Base-by-base conservation (phyloP, 2,329 filamentous ascomycete species). In the Cladophialophora chaetospira region DNA sequence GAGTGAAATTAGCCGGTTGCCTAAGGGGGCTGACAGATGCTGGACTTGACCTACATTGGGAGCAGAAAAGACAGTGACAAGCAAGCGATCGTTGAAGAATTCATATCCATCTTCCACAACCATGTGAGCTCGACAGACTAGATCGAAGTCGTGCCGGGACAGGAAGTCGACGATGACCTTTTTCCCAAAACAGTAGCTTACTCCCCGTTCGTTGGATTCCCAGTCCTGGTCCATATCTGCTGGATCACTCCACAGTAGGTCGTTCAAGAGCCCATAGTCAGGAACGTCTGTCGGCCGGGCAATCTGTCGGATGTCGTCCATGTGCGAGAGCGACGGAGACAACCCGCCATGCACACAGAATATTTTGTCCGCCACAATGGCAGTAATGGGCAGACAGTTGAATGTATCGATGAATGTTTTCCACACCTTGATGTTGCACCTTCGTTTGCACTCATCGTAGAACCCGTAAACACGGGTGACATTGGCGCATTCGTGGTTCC, bases 31-130 rank as follows among this genome's bases (percentile, higher is more conserved):
- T 8, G 17, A 31, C 4, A 29, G 15, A 3, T 5, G 9, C 5
- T 15, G 9, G 8, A 19, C 6, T 19, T 15, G 1, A 82, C 90
- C 82, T 79, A 96, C 91, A 69, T 99, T 99, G 23, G 94, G 94
- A 47, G 94, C 94, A 62, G 91, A 97, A 72, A 99, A 99, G 1
- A 99, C 93, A 2, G 94, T 99, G 43, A 99, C 94, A 58, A 99
- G 75, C 43, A 97, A 88, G 57, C 94, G 83, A 71, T 99, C 94
- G 61, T 89, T 96, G 73, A 97, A 99, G 74, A 99, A 99, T 69
- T 99, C 94, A 74, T 99, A 99, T 9, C 94, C 94, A 71, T 99
- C 94, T 73, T 99, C 94, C 19, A 99, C 94, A 50, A 99, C 94
- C 94, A 97, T 97, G 76, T 99, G 94, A 46, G 94, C 94, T 65